Conservation (phyloP, 768 basidiomycete species). For the Pisolithus orientalis region DNA sequence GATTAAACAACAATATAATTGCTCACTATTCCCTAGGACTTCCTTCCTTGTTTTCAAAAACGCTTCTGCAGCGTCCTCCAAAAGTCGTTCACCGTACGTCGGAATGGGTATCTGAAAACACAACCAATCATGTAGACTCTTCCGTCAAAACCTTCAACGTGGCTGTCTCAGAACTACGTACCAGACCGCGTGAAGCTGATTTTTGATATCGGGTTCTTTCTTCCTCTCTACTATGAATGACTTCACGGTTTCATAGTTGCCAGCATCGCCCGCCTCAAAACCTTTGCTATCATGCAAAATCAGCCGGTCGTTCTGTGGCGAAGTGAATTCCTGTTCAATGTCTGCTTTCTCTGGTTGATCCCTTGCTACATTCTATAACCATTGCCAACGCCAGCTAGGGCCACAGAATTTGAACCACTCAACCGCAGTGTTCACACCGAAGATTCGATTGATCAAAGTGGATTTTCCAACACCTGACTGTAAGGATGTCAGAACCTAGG, state of each 20-base stretch:
- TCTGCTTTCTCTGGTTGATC: background rate
- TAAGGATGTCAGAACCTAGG: background rate
- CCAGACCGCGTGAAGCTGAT: slow-evolving; percentile 11
- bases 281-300: slow-evolving; percentile 14
- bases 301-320: slow-evolving; percentile 5
- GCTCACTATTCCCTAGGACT: slow-evolving; percentile 2
- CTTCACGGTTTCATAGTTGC: slow-evolving; percentile 3
- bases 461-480: slow-evolving; percentile 5
- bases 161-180: background rate
- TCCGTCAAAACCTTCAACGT: background rate
- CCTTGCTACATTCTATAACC: background rate
- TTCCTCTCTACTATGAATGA: slow-evolving; percentile 4
- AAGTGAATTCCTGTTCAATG: slow-evolving; percentile 7
- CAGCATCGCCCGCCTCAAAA: slow-evolving; percentile 7
- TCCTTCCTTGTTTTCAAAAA: background rate
- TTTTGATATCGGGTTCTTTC: background rate
- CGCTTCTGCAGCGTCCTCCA: background rate
- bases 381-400: background rate
- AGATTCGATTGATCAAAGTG: background rate
- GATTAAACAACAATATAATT: background rate
- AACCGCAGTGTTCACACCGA: slow-evolving; percentile 1
- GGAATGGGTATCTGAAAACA: slow-evolving; percentile 1
- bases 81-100: background rate
- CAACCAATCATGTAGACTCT: background rate
- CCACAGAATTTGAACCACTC: background rate